phyloP scores from a whole-genome alignment of 1,284 basidiomycete species.

The Leucoagaricus sp. region DNA sequence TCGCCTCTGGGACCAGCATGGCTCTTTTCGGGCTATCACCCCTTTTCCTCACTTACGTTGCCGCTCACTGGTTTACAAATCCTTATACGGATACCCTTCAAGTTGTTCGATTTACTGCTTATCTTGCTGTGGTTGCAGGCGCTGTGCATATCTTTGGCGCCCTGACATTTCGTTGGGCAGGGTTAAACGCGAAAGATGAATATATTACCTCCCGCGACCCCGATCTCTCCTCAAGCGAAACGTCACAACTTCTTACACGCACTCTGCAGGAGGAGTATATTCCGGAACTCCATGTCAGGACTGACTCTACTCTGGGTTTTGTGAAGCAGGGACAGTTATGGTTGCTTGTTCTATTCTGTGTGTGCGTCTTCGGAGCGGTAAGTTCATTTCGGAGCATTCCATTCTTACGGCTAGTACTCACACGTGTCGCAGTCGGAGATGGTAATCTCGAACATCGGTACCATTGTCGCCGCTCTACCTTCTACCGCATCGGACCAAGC shows the following conservation, averaged over 20 bases:
- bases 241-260: slow-evolving; percentile 10
- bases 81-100: slow-evolving; percentile 47
- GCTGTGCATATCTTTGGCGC: slow-evolving; percentile 55
- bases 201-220: background rate
- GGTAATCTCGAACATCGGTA: slow-evolving; percentile 78
- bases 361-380: slow-evolving; percentile 64
- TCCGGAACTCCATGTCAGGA: slow-evolving; percentile 11
- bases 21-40: slow-evolving; percentile 78
- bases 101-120: slow-evolving; percentile 55
- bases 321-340: slow-evolving; percentile 63
- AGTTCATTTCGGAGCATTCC: slow-evolving; percentile 32
- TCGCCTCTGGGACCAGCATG: slow-evolving; percentile 67
- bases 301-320: slow-evolving; percentile 41
- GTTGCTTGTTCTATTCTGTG: slow-evolving; percentile 44
- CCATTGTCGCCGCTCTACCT: slow-evolving; percentile 68
- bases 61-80: slow-evolving; percentile 58
- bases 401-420: background rate
- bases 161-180: slow-evolving; percentile 35
- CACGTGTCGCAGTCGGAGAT: slow-evolving; percentile 62
- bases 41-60: slow-evolving; percentile 66
- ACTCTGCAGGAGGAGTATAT: background rate
- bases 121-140: slow-evolving; percentile 56
- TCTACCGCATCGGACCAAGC: slow-evolving; percentile 28
- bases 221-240: background rate
- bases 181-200: slow-evolving; percentile 11